Evolutionary conservation across 2,329 filamentous ascomycete species (phyloP), one percentile per base, ranked within the genome.

Genomic region (Macrophomina phaseolina): DNA sequence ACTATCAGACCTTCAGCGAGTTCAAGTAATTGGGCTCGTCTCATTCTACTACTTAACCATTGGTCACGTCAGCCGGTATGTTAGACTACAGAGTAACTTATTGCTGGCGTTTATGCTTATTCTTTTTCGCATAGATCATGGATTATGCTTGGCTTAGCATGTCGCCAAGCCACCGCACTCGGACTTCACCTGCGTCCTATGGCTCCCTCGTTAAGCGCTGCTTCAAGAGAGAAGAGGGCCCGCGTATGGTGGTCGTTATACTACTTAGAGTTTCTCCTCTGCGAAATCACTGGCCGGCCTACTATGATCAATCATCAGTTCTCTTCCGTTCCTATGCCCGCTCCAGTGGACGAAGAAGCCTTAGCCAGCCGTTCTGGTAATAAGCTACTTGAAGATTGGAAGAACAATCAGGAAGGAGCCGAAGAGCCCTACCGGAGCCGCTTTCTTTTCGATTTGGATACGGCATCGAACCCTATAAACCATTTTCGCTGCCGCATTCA

Each of bases 221-320:
- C 71, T 3, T 70, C 73, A 36, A 78, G 75, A 64, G 79, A 81
- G 67, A 68, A 73, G 2, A 67, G 78, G 34, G 70, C 73, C 28
- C 74, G 76, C 38, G 73, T 78, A 23, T 81, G 80, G 79, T 80
- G 79, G 76, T 75, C 74, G 12, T 66, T 80, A n/a, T 78, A 75
- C 64, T 73, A 73, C 3, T 64, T 79, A 12, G 80, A 81, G 67
- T 71, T 72, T 14, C 70, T 77, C 2, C 68, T 81, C 4, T 74
- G 74, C n/a, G 68, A 74, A 6, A 73, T 80, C 36, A 79, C 75
- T 18, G 80, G 80, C 6, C 74, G 78, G 6, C 76, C 79, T 36
- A 76, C 73, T 46, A 71, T 74, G 6, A 73, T 74, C 23, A 67
- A 71, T 8, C 72, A 76, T 38, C 66, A 67, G 12, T 69, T 73